Base-by-base conservation (phyloP, 73 alveolate species). In the Paramecium bursaria region DNA sequence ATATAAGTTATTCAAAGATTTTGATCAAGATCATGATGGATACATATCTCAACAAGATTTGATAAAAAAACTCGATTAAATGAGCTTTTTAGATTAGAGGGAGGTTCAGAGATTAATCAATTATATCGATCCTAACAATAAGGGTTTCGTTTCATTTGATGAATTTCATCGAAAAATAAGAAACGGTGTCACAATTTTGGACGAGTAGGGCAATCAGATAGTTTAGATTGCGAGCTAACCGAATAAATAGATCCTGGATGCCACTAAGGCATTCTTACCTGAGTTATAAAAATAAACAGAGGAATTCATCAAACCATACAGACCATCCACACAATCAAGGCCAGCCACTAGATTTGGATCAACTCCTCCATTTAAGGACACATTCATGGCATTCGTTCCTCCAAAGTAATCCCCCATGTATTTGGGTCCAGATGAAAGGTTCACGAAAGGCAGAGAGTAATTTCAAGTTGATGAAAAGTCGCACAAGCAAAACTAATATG, bases 1-100 rank as follows among this genome's bases (percentile, higher is more conserved):
- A 11, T 50, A 50, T 17, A 61, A 87, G 19, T 7, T 87, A 25
- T 87, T 85, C n/a, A 87, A 74, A 17, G 61, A 73, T 29, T 87
- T 87, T 29, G 93, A 87, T 42, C 33, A 53, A 47, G 93, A 87
- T 73, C 46, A 85, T 9, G 93, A 87, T 73, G 93, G 93, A 13
- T 87, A 57, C 27, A 75, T 87, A 4, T 75, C 93, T 15, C 2
- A 49, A 23, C 47, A 87, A 30, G 93, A 87, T 73, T 23, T 87
- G 67, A 80, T 46, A 49, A 17, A 42, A 11, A 85, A 85, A 50
- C 33, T 87, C 3, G 53, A 79, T 19, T 87, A 75, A 57, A 48
- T 85, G 47, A 79, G 67, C 31, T 27, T 79, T 11, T 19, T 87
- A 1, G 75, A 75, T 27, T 53, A 74, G 2, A 35, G 48, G 1